A percentile compares a stretch with the other conserved stretches of the same genome.
These are phyloP conservation scores for Malassezia caprae DNA, from an alignment of 1,284 basidiomycete genomes.

Conservation along the genomic window DNA sequence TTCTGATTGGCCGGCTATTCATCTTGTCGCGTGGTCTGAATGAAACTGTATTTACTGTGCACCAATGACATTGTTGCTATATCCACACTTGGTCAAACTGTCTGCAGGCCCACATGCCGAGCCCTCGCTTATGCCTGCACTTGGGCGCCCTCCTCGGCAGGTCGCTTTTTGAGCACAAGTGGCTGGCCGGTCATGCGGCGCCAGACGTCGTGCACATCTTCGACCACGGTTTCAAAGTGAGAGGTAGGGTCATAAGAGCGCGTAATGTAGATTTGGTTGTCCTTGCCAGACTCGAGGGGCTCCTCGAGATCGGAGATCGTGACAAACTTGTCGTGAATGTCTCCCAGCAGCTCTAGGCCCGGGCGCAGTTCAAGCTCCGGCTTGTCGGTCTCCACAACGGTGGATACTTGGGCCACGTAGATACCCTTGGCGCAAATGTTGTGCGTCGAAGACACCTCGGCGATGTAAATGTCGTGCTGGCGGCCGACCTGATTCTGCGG, in stretches of 20 bases:
- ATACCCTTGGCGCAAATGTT: conserved; percentile 92
- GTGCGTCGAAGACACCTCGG: conserved; percentile 89
- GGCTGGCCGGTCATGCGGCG: conserved; percentile 41
- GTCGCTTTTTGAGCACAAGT: conserved; percentile 43
- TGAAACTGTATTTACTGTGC: background rate
- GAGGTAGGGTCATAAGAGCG: conserved; percentile 96
- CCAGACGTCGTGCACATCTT: conserved; percentile 47
- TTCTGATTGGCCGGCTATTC: background rate
- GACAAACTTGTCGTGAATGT: conserved; percentile 94
- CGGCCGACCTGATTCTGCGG: conserved; percentile 95
- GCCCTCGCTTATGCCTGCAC: conserved; percentile 31
- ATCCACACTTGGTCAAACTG: background rate
- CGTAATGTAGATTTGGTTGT: conserved; percentile 89
- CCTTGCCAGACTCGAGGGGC: conserved; percentile 67
- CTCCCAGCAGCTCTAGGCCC: conserved; percentile 81
- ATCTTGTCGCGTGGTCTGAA: background rate
- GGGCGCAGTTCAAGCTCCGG: conserved; percentile 87
- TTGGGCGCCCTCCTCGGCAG: conserved; percentile 40
- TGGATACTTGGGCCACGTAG: conserved; percentile 94
- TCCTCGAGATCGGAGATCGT: conserved; percentile 78
- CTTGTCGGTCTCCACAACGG: conserved; percentile 87
- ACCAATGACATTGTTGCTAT: background rate
- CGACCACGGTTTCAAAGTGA: conserved; percentile 79
- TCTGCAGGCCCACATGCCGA: background rate
- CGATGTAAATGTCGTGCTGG: conserved; percentile 97